Percentiles rank a stretch among this genome's conserved stretches.
Evolutionary conservation across 306 rosid genomes (phyloP).

Genomic region (Calophaca sinica): DNA sequence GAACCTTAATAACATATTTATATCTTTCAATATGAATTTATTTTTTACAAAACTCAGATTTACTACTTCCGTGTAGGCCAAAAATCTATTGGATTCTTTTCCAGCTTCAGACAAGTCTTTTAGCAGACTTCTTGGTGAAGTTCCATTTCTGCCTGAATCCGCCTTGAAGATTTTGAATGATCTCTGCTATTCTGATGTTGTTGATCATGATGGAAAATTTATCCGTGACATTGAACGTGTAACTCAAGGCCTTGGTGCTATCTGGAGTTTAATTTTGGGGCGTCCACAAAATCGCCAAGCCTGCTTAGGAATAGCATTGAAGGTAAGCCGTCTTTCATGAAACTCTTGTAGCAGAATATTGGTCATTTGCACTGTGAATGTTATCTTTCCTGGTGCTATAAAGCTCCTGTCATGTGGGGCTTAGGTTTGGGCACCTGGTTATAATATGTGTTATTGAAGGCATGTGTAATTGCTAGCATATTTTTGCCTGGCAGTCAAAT

Average conservation of each 20-base stretch:
- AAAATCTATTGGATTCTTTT: conserved; percentile 78
- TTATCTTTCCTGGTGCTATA: neutral
- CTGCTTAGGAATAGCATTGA: conserved; percentile 82
- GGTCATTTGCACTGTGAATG: conserved; percentile 28
- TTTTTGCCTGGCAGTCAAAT: no score
- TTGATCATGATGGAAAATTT: conserved; percentile 70
- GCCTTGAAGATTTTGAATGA: conserved; percentile 73
- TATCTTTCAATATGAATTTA: conserved; percentile 17
- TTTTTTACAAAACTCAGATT: conserved; percentile 39
- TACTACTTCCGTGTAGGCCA: conserved; percentile 64
- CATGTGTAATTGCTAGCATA: no score
- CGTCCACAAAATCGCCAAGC: conserved; percentile 87
- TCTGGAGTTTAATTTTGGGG: conserved; percentile 94
- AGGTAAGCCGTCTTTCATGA: conserved; percentile 58
- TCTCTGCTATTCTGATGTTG: conserved; percentile 78
- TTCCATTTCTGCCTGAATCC: conserved; percentile 84
- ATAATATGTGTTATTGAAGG: no score
- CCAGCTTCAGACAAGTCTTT: conserved; percentile 96
- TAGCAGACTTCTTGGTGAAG: conserved; percentile 96
- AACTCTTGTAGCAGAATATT: conserved; percentile 36
- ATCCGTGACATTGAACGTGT: conserved; percentile 87
- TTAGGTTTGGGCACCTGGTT: no score
- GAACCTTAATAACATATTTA: neutral
- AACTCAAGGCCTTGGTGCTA: conserved; percentile 98
- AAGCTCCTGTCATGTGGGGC: neutral